These are phyloP conservation scores for Xylaria sp. DNA, from an alignment of 495 filamentous ascomycete species.

Conservation along the genomic window DNA sequence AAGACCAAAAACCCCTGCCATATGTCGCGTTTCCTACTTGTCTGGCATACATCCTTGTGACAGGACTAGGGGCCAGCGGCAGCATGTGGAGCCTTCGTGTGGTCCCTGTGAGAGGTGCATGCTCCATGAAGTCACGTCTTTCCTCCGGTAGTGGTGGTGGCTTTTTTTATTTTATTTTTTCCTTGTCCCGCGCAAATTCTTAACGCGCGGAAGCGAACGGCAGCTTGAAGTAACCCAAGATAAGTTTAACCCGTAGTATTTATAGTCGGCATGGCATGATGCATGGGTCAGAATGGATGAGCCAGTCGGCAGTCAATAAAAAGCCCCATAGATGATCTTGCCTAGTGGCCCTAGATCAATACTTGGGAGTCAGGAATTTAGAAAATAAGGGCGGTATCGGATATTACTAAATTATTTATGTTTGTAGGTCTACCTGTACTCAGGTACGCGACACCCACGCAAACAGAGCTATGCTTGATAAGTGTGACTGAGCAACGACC, in stretches of 20 bases:
- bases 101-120: conserved; percentile 16
- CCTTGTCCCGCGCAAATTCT: neutral
- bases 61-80: conserved; percentile 5
- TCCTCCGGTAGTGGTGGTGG: neutral
- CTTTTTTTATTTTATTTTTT: neutral
- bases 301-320: conserved; percentile 19
- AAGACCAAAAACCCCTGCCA: conserved; percentile 7
- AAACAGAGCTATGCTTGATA: neutral
- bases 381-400: neutral
- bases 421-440: neutral
- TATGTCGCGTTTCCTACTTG: conserved; percentile 16
- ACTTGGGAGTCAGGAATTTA: conserved; percentile 4
- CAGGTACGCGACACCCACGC: neutral
- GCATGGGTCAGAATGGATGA: conserved; percentile 3
- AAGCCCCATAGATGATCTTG: conserved; percentile 3
- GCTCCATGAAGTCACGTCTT: conserved; percentile 14
- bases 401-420: conserved; percentile 9
- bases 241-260: conserved; percentile 5
- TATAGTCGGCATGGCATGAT: conserved; percentile 19
- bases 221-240: conserved; percentile 7
- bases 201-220: conserved; percentile 13
- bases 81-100: conserved; percentile 19
- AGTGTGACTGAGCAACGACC: neutral
- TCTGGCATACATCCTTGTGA: conserved; percentile 13
- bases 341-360: neutral